Evolutionary conservation across 306 rosid species (phyloP), one percentile per base, ranked within the genome.

Genomic region (Pachyrhizus erosus): DNA sequence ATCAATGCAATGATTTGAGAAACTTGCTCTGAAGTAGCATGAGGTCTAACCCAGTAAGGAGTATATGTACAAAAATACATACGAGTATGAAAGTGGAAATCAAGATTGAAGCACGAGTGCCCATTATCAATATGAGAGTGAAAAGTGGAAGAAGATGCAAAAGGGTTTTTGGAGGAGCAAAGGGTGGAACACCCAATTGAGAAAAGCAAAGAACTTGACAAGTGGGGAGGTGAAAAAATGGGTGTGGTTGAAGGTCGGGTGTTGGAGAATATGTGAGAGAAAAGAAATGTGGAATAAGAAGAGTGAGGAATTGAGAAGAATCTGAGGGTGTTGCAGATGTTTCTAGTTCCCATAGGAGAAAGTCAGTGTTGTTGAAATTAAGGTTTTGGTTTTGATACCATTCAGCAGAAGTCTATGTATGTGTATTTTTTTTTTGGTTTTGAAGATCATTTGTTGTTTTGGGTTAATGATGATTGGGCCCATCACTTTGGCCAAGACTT

Each of bases 1-100:
- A 92, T 75, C 84, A 88, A 66, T 5, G 73, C 79, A 76, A 89
- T 21, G 73, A 92, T 78, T 31, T 91, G 86, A 17, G 79, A 86
- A 83, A 90, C 80, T 80, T 87, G 85, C 61, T 86, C 70, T 0
- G 77, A 2, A 48, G 73, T 60, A 9, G 82, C 88, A 80, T 26
- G 39, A 13, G 70, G 70, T 65, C 73, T 76, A 74, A 5, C 11
- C 75, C 26, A 37, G 49, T 76, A 54, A 58, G 61, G 17, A 77
- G 89, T 86, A 82, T n/a, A 78, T 15, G 86, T 48, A 33, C 82
- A 86, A 61, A 80, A 75, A 73, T 75, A 75, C 83, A 66, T 80
- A 12, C 2, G 33, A 54, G 43, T n/a, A 17, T 18, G 60, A 43
- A 57, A 71, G 8, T 34, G 84, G 14, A 64, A 55, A 70, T 18